Conservation (phyloP, 345 rosid species). For the Euclidium syriacum region DNA sequence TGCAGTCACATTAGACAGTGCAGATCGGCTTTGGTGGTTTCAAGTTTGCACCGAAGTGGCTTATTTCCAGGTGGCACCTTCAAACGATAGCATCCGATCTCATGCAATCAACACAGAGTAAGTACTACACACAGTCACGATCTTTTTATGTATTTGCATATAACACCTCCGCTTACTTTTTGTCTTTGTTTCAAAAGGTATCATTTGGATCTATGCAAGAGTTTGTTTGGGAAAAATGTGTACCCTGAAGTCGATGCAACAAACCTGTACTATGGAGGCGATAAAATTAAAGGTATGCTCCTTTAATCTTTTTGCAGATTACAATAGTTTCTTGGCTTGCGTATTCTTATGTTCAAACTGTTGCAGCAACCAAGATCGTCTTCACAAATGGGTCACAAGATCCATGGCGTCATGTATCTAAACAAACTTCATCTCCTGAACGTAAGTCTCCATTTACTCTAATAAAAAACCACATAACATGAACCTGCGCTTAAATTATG, state of each 20-base stretch:
- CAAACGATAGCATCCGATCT: constrained; percentile 82
- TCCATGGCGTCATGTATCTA: constrained; percentile 99
- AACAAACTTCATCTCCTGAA: constrained; percentile 71
- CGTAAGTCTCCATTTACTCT: constrained; percentile 40
- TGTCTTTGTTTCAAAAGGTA: constrained; percentile 59
- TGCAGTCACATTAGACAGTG: constrained; percentile 33
- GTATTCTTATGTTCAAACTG: no score
- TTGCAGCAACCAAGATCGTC: constrained; percentile 71
- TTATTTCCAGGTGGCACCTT: constrained; percentile 93
- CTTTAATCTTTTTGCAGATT: constrained; percentile 1
- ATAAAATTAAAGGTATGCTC: constrained; percentile 63
- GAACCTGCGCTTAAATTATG: neutral
- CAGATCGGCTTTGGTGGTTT: constrained; percentile 92
- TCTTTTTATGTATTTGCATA: no score
- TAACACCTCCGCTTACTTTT: neutral
- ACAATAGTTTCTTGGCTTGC: neutral
- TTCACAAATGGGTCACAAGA: constrained; percentile 96
- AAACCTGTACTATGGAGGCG: constrained; percentile 86
- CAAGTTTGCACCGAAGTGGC: constrained; percentile 98
- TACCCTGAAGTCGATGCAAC: constrained; percentile 84
- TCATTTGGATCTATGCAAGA: constrained; percentile 87
- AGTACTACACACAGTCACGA: neutral
- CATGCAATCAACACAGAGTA: constrained; percentile 76
- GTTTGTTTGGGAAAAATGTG: constrained; percentile 62
- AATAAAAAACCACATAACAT: constrained; percentile 14